These are phyloP conservation scores for Chenopodium berlandieri DNA, from an alignment of 148 eudicot genomes.

Conservation along the genomic window DNA sequence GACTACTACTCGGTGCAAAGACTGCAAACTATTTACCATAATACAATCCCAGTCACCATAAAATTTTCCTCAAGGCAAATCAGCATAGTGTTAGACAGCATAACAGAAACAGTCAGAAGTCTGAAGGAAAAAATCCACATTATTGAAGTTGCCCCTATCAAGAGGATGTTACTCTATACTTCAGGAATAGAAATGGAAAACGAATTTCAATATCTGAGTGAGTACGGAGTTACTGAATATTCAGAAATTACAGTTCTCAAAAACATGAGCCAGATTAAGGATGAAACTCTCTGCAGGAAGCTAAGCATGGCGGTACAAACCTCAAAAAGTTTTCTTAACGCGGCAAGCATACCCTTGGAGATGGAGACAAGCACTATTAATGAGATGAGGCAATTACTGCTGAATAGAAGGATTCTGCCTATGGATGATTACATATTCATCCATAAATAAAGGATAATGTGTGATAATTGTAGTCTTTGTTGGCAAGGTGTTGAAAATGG, in stretches of 20 bases:
- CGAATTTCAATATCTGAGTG: conserved; percentile 49
- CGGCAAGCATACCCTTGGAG: conserved; percentile 67
- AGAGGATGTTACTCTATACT: conserved; percentile 55
- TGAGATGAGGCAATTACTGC: conserved; percentile 49
- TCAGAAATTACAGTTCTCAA: conserved; percentile 66
- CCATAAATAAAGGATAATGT: conserved; percentile 89
- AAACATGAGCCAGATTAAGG: conserved; percentile 45
- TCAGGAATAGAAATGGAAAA: conserved; percentile 73
- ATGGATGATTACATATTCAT: conserved; percentile 82
- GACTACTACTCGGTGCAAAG: conserved; percentile 9
- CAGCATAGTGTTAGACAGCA: conserved; percentile 58
- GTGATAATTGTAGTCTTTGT: conserved; percentile 62
- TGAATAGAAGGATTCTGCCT: conserved; percentile 50
- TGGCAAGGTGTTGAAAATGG: conserved; percentile 66
- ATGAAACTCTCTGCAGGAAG: conserved; percentile 54
- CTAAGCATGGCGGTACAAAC: conserved; percentile 74
- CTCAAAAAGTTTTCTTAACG: conserved; percentile 60
- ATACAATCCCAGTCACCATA: conserved; percentile 43
- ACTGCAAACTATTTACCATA: neutral
- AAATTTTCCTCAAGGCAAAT: conserved; percentile 54
- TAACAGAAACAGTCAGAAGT: conserved; percentile 70
- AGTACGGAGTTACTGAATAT: conserved; percentile 50
- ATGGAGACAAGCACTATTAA: conserved; percentile 58
- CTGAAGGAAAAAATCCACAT: conserved; percentile 92
- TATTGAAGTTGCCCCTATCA: conserved; percentile 73